Conservation (phyloP, 768 basidiomycete species). For the Mycena floridula region DNA sequence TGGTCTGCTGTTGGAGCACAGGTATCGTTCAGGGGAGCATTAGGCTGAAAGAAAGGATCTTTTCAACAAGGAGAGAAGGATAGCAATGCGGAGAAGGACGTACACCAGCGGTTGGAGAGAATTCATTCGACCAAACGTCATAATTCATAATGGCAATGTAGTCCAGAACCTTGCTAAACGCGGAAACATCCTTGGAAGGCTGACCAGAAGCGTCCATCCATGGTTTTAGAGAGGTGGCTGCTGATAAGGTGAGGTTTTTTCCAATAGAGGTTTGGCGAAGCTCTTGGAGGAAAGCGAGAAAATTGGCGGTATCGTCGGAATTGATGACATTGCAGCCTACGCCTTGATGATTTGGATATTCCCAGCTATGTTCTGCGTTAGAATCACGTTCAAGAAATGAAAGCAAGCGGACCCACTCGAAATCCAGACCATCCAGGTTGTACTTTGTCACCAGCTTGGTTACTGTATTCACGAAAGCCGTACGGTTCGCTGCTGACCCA, state of each 20-base stretch:
- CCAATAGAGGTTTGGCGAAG: conserved; percentile 51
- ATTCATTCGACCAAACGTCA: conserved; percentile 33
- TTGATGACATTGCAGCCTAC: conserved; percentile 56
- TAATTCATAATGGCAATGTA: conserved; percentile 51
- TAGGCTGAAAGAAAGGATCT: conserved; percentile 63
- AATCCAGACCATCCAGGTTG: conserved; percentile 50
- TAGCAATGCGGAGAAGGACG: too few species aligned
- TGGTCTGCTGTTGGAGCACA: conserved; percentile 58
- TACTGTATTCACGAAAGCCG: conserved; percentile 59
- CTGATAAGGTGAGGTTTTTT: conserved; percentile 49
- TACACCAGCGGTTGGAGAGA: background rate
- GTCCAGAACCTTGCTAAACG: conserved; percentile 59
- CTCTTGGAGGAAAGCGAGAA: conserved; percentile 66
- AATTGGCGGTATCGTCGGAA: conserved; percentile 63
- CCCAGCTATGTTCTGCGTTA: conserved; percentile 75
- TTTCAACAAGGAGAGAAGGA: too few species aligned
- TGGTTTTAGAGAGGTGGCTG: conserved; percentile 36
- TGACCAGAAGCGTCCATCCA: conserved; percentile 43
- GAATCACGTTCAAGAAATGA: too few species aligned
- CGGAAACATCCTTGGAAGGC: conserved; percentile 65
- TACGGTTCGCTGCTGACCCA: conserved; percentile 48
- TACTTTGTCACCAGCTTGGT: conserved; percentile 41
- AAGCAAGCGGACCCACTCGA: conserved; percentile 18
- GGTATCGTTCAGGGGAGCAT: conserved; percentile 76
- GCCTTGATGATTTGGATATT: conserved; percentile 68